Percentiles rank a stretch among this genome's conserved stretches.
Evolutionary conservation across 164 flowering plant genomes (phyloP).

Genomic region (Aristolochia contorta): DNA sequence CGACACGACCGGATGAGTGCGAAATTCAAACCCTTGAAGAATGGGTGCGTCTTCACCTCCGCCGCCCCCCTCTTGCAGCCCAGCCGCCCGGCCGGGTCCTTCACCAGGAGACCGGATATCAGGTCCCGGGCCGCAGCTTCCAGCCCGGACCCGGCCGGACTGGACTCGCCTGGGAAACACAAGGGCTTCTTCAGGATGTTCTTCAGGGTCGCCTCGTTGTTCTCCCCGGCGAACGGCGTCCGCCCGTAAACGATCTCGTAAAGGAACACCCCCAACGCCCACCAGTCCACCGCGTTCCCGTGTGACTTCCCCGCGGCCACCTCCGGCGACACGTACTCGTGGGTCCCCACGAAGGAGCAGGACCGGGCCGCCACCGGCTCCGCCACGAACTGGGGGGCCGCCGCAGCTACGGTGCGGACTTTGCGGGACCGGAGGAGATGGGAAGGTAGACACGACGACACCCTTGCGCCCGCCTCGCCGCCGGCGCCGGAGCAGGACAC

Average conservation of each 20-base stretch:
- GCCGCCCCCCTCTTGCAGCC: constrained; percentile 76
- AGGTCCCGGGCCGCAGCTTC: constrained; percentile 50
- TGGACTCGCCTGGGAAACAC: constrained; percentile 34
- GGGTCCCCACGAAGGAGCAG: constrained; percentile 84
- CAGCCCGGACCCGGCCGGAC: constrained; percentile 5
- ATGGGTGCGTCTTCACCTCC: constrained; percentile 73
- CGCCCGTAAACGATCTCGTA: constrained; percentile 82
- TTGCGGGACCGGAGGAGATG: constrained; percentile 47
- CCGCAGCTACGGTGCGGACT: constrained; percentile 36
- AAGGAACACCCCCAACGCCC: constrained; percentile 80
- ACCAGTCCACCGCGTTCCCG: constrained; percentile 94
- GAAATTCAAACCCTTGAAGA: constrained; percentile 59
- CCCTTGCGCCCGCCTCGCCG: no score
- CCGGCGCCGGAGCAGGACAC: constrained; percentile 11
- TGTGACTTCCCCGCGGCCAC: constrained; percentile 69
- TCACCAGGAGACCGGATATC: constrained; percentile 42
- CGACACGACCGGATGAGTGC: constrained; percentile 56
- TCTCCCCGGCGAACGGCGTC: constrained; percentile 62
- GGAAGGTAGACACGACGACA: constrained; percentile 31
- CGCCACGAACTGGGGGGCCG: constrained; percentile 53
- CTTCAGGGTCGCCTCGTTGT: constrained; percentile 50
- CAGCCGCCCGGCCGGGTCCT: constrained; percentile 56
- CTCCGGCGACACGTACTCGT: constrained; percentile 90
- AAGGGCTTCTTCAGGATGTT: constrained; percentile 51
- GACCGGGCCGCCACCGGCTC: constrained; percentile 81